Conservation (phyloP, 2,329 filamentous ascomycete species). For the Talaromyces sp. region DNA sequence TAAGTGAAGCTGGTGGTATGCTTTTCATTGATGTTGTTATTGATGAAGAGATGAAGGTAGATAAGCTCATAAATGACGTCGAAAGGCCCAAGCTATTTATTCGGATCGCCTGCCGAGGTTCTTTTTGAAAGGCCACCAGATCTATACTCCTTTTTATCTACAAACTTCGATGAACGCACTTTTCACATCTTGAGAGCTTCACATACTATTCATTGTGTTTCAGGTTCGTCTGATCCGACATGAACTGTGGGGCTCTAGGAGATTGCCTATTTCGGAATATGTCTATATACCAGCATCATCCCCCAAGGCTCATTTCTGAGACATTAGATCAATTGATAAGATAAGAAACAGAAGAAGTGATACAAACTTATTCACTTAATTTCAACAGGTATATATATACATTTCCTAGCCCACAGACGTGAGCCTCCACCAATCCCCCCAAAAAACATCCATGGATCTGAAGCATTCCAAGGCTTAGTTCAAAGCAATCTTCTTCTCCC, state of each 20-base stretch:
- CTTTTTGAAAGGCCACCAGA: neutral
- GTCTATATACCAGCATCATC: neutral
- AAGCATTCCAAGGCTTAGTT: neutral
- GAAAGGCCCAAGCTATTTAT: neutral
- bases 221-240: neutral
- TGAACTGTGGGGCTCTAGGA: neutral
- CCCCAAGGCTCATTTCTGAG: too few species aligned
- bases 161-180: neutral
- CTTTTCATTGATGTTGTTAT: neutral
- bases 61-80: conserved; percentile 4
- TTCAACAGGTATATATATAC: neutral
- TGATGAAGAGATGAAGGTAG: neutral
- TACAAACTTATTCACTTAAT: too few species aligned
- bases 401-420: neutral
- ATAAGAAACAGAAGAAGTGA: too few species aligned
- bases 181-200: too few species aligned
- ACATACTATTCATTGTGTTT: neutral
- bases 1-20: neutral
- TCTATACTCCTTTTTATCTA: neutral
- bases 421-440: neutral
- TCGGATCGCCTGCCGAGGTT: neutral
- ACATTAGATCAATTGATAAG: too few species aligned
- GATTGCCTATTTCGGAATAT: neutral
- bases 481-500: conserved; percentile 8
- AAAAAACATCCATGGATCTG: neutral